Evolutionary conservation across 2,329 filamentous ascomycete species (phyloP), one percentile per base, ranked within the genome.

Genomic region (Cercospora janseana): DNA sequence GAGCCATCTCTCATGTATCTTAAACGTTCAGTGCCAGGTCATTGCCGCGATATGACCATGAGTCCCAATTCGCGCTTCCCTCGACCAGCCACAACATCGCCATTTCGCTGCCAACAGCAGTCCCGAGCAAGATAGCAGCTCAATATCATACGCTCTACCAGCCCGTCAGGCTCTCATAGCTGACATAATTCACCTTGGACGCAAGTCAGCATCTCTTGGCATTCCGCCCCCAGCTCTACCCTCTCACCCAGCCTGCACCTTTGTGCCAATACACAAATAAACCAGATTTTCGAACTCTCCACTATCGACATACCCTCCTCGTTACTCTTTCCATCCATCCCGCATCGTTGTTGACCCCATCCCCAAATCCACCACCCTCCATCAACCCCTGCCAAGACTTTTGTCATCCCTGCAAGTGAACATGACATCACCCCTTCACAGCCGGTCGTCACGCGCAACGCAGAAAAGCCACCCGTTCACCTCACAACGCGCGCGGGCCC

Each of bases 341-440:
- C 44, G 44, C 44, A n/a, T 28, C 32, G 44, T 40, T 27, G 34
- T 47, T 32, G 5, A 12, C 23, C 23, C 18, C 20, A 10, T 28
- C 20, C 6, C 34, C 23, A 34, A 34, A 34, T 38, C 40, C 31
- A 21, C n/a, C 32, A 18, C 23, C 15, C 40, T 47, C 24, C 21
- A 24, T 10, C 18, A 12, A 13, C n/a, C 18, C 41, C 40, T 20
- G 44, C 44, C 44, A 47, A 47, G 44, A 47, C 44, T 24, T 28
- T 20, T n/a, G n/a, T n/a, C n/a, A n/a, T n/a, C n/a, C n/a, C n/a
- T n/a, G n/a, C 10, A 47, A 47, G 44, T 47, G 44, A 47, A 47
- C 12, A 8, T 28, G 23, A 47, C 20, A 16, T 16, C 41, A 26
- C 31, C 34, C 44, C 44, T 28, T 26, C 20, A 29, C 20, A 28